These are phyloP conservation scores for Aspergillus costaricaensis DNA, from an alignment of 2,329 filamentous ascomycete genomes.

Conservation along the genomic window DNA sequence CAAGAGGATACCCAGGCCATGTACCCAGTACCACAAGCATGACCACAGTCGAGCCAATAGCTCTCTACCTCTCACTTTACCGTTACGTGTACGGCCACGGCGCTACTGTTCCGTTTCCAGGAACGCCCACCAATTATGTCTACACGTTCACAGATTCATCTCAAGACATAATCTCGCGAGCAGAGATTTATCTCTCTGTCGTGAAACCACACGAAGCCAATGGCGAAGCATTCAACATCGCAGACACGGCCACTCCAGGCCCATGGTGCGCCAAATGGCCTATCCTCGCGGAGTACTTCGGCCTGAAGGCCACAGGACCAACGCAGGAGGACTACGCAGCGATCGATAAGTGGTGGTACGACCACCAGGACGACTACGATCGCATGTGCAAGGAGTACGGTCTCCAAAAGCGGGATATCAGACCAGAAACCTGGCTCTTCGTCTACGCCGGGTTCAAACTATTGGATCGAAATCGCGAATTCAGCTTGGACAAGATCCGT, in stretches of 20 bases:
- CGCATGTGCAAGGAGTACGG: slow-evolving; percentile 25
- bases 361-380: slow-evolving; percentile 20
- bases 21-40: slow-evolving; percentile 49
- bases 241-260: slow-evolving; percentile 21
- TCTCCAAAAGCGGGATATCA: slow-evolving; percentile 16
- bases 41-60: slow-evolving; percentile 45
- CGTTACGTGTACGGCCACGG: slow-evolving; percentile 40
- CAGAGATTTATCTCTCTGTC: slow-evolving; percentile 30
- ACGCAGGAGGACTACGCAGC: slow-evolving; percentile 12
- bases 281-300: slow-evolving; percentile 24
- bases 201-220: slow-evolving; percentile 18
- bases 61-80: slow-evolving; percentile 42
- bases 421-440: slow-evolving; percentile 19
- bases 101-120: slow-evolving; percentile 40
- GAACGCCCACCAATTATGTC: slow-evolving; percentile 36
- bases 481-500: slow-evolving; percentile 28
- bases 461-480: slow-evolving; percentile 22
- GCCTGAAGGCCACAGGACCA: slow-evolving; percentile 18
- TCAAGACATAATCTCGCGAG: slow-evolving; percentile 34
- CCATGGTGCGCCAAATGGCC: slow-evolving; percentile 25
- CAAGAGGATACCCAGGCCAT: slow-evolving; percentile 33
- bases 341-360: slow-evolving; percentile 25
- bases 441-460: slow-evolving; percentile 18
- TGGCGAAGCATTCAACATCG: slow-evolving; percentile 29
- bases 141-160: slow-evolving; percentile 40